Evolutionary conservation across 805 yeast genomes (phyloP).

Genomic region (Zygotorulaspora chibaensis): DNA sequence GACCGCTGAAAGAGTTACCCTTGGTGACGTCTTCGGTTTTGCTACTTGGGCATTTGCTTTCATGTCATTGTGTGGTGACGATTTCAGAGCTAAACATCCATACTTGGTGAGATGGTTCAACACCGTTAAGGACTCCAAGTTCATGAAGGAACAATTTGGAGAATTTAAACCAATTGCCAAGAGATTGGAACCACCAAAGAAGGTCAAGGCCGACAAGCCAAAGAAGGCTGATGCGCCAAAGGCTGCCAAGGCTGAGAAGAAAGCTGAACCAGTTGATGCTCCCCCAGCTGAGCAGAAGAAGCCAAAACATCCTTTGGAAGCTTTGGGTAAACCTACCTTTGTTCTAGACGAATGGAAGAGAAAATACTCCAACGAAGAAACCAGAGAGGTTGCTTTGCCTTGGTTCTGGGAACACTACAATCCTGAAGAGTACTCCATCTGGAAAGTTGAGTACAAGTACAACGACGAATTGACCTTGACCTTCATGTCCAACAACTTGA

Average conservation of each 20-base stretch:
- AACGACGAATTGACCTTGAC: conserved; percentile 93
- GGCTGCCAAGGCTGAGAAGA: conserved; percentile 42
- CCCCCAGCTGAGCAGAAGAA: conserved; percentile 52
- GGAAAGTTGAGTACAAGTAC: conserved; percentile 92
- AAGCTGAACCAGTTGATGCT: conserved; percentile 33
- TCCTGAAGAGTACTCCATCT: conserved; percentile 87
- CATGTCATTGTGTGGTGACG: conserved; percentile 53
- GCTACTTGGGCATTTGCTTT: conserved; percentile 32
- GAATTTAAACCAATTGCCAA: conserved; percentile 56
- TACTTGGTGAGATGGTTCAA: conserved; percentile 67
- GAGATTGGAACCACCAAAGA: conserved; percentile 67
- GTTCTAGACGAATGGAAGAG: conserved; percentile 87
- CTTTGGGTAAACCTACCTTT: conserved; percentile 65
- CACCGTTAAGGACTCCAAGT: conserved; percentile 48
- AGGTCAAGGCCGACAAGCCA: conserved; percentile 44
- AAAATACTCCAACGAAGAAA: conserved; percentile 90
- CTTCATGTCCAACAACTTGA: conserved; percentile 94
- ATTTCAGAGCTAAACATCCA: conserved; percentile 63
- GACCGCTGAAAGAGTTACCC: conserved; percentile 63
- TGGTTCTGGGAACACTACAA: conserved; percentile 96
- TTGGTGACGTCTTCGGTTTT: conserved; percentile 30
- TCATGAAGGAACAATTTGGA: conserved; percentile 44
- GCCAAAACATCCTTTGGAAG: conserved; percentile 86
- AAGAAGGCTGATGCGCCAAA: conserved; percentile 36
- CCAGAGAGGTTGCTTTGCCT: conserved; percentile 86